Conservation (phyloP, 2,329 filamentous ascomycete species). For the Trichoderma arundinaceum region DNA sequence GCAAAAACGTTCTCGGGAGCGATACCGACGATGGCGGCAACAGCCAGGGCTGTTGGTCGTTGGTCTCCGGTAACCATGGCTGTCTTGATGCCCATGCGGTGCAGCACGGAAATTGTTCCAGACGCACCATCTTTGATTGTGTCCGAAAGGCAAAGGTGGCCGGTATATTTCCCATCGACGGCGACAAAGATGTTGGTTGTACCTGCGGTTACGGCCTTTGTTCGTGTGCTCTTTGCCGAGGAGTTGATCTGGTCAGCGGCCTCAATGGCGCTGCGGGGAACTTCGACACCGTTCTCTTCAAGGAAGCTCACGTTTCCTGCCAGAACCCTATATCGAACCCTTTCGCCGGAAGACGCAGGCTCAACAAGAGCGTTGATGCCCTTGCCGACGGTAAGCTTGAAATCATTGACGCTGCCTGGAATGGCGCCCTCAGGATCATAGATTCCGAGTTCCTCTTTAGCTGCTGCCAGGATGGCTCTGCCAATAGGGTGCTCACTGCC, state of each 20-base stretch:
- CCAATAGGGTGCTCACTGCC: constrained; percentile 95
- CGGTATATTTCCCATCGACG: constrained; percentile 80
- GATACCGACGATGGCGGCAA: constrained; percentile 84
- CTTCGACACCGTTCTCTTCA: constrained; percentile 68
- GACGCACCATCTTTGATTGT: constrained; percentile 87
- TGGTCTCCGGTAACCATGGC: constrained; percentile 96
- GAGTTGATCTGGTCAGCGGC: constrained; percentile 65
- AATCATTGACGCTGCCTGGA: constrained; percentile 84
- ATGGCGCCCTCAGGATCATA: constrained; percentile 70
- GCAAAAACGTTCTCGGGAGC: constrained; percentile 76
- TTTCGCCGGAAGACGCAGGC: constrained; percentile 70
- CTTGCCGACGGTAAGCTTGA: constrained; percentile 80
- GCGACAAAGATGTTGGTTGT: constrained; percentile 92
- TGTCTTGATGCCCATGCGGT: constrained; percentile 82
- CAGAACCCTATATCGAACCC: constrained; percentile 76
- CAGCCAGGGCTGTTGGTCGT: constrained; percentile 78
- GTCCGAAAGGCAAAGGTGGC: constrained; percentile 83
- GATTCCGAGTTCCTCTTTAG: constrained; percentile 76
- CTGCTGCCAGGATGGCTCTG: constrained; percentile 78
- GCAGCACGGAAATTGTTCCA: constrained; percentile 79
- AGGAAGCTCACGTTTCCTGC: constrained; percentile 84
- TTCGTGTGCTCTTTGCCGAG: constrained; percentile 44
- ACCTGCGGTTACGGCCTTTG: constrained; percentile 55
- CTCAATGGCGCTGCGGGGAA: constrained; percentile 68
- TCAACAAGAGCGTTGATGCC: constrained; percentile 85